These are phyloP conservation scores for Madurella fahalii DNA, from an alignment of 2,329 filamentous ascomycete genomes.

Conservation along the genomic window DNA sequence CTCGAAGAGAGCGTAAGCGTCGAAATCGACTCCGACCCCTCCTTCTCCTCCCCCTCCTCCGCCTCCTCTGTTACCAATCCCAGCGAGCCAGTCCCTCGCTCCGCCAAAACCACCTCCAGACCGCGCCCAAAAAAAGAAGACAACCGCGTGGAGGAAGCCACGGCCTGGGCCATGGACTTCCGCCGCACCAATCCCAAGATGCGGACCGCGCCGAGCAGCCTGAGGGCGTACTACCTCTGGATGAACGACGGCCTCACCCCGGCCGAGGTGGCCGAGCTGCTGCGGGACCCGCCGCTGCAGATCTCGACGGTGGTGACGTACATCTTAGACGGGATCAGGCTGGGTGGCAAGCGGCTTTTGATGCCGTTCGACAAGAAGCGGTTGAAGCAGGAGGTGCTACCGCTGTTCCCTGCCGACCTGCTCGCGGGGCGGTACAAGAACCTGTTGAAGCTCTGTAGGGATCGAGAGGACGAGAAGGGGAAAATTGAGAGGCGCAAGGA, in stretches of 20 bases:
- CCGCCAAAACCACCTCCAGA: constrained; percentile 1
- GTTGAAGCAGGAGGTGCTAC: constrained; percentile 43
- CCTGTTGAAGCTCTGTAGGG: constrained; percentile 24
- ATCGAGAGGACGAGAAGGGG: constrained; percentile 25
- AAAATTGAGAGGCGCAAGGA: background rate
- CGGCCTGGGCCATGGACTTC: constrained; percentile 37
- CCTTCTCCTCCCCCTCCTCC: background rate
- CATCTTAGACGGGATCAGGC: constrained; percentile 52
- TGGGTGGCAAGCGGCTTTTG: constrained; percentile 34
- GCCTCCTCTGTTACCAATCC: background rate
- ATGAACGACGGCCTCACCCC: constrained; percentile 46
- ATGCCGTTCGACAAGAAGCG: constrained; percentile 47
- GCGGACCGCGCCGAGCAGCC: constrained; percentile 24
- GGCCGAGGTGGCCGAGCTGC: constrained; percentile 46
- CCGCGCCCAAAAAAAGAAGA: constrained; percentile 32
- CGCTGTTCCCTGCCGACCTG: constrained; percentile 28
- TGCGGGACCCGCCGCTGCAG: constrained; percentile 59
- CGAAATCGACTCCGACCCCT: constrained; percentile 22
- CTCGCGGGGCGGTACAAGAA: background rate
- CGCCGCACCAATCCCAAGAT: constrained; percentile 24
- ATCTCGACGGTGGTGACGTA: constrained; percentile 54
- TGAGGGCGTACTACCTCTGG: constrained; percentile 63
- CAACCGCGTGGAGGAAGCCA: constrained; percentile 41
- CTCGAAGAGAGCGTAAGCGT: constrained; percentile 25
- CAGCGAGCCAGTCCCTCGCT: background rate